A percentile compares a stretch with the other conserved stretches of the same genome.
These are phyloP conservation scores for Coleophoma cylindrospora DNA, from an alignment of 2,329 filamentous ascomycete genomes.

Conservation along the genomic window DNA sequence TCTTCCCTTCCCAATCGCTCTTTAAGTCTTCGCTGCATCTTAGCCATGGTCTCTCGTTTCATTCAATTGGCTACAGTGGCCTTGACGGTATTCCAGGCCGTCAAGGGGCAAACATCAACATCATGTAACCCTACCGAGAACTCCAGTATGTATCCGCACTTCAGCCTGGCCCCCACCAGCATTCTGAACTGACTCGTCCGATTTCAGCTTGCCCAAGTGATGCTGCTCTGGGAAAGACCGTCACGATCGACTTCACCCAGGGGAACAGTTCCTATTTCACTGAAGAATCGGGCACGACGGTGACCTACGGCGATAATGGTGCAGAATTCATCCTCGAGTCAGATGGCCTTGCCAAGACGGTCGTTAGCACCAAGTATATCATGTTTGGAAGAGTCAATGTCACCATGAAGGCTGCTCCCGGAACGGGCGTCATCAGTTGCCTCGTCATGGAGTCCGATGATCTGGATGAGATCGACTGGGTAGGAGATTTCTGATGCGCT, in stretches of 20 bases:
- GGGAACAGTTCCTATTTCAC: constrained; percentile 55
- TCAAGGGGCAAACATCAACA: neutral
- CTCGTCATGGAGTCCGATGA: constrained; percentile 82
- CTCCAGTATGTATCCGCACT: neutral
- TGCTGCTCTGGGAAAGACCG: constrained; percentile 61
- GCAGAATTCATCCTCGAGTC: constrained; percentile 68
- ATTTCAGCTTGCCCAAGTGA: constrained; percentile 55
- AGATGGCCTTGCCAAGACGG: constrained; percentile 71
- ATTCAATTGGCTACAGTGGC: neutral
- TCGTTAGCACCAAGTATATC: constrained; percentile 77
- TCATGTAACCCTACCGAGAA: neutral
- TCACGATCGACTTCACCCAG: constrained; percentile 59
- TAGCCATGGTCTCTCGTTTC: neutral
- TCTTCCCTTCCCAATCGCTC: too few relatives aligned
- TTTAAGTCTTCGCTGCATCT: too few relatives aligned
- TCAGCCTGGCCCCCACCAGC: neutral
- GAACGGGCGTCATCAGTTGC: constrained; percentile 72
- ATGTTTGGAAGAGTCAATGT: constrained; percentile 81
- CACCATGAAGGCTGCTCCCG: constrained; percentile 69
- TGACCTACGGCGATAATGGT: constrained; percentile 59
- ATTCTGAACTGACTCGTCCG: neutral
- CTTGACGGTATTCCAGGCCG: neutral
- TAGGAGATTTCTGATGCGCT: neutral
- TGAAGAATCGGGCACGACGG: constrained; percentile 42
- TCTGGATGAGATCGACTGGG: constrained; percentile 81